phyloP scores from a whole-genome alignment of 192 early-diverging fungal species.

The Backusella mclennaniae region DNA sequence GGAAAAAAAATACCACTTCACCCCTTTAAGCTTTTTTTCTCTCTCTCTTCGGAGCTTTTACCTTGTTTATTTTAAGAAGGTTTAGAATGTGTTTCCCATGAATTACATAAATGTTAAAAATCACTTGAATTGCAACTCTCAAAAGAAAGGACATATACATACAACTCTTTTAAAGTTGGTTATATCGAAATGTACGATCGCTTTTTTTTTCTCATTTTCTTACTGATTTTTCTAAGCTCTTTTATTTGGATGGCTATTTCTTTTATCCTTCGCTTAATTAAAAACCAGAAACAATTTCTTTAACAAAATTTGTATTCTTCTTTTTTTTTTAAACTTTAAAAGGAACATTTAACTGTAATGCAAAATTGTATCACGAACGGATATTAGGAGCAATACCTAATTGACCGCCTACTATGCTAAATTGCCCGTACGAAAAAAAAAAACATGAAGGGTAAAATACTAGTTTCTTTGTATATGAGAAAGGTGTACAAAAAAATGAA shows the following conservation, averaged over 20 bases:
- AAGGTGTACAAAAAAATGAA: not conserved
- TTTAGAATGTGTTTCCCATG: not conserved
- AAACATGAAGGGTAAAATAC: not conserved
- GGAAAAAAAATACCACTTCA: no score
- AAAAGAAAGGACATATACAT: no score
- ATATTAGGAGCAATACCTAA: not conserved
- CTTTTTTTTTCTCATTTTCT: no score
- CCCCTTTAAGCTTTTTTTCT: not conserved
- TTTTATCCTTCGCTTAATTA: not conserved
- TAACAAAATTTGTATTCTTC: not conserved
- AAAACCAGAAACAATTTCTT: not conserved
- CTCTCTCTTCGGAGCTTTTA: not conserved
- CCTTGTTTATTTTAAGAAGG: not conserved
- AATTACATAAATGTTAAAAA: not conserved
- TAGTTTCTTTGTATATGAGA: not conserved
- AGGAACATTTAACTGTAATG: not conserved
- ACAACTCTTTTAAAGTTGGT: no score
- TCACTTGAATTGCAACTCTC: no score
- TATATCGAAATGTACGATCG: no score
- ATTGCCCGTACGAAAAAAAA: not conserved
- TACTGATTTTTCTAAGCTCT: no score
- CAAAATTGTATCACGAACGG: constrained; percentile 1
- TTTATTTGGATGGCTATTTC: no score
- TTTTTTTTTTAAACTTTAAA: not conserved
- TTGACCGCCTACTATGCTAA: not conserved